Evolutionary conservation across 768 basidiomycete genomes (phyloP).

Genomic region (Panellus pusillus): DNA sequence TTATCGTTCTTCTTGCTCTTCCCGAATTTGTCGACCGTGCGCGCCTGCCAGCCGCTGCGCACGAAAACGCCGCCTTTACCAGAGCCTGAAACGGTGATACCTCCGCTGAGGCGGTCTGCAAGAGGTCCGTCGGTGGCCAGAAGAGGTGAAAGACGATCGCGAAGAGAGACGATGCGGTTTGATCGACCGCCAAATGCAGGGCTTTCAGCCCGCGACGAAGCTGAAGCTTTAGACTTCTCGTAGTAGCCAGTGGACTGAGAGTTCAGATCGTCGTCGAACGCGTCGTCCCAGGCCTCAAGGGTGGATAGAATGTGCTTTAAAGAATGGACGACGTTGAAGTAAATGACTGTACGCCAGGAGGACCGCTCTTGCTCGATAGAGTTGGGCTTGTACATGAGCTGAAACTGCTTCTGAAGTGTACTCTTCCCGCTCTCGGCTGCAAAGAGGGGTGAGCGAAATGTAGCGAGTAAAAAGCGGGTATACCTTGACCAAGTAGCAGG

Average conservation of each 20-base stretch:
- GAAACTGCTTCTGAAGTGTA: conserved; percentile 77
- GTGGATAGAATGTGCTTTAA: conserved; percentile 67
- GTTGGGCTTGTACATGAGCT: conserved; percentile 76
- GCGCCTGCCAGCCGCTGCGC: conserved; percentile 79
- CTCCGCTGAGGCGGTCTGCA: conserved; percentile 73
- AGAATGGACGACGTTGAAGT: conserved; percentile 74
- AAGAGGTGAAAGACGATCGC: conserved; percentile 59
- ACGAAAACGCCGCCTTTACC: conserved; percentile 76
- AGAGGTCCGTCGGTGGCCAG: conserved; percentile 62
- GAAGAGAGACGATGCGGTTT: conserved; percentile 50
- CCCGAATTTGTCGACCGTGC: conserved; percentile 57
- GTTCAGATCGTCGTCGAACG: conserved; percentile 48
- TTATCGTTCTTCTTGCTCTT: conserved; percentile 34
- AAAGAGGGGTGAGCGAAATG: not conserved
- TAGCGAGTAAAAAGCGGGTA: not conserved
- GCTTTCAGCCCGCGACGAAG: conserved; percentile 29
- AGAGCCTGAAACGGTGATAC: conserved; percentile 70
- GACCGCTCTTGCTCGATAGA: conserved; percentile 67
- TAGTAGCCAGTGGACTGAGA: conserved; percentile 17
- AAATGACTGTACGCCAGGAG: conserved; percentile 74
- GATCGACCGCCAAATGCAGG: conserved; percentile 29
- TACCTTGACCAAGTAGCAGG: conserved; percentile 65
- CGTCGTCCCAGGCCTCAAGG: conserved; percentile 62
- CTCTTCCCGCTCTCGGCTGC: conserved; percentile 74
- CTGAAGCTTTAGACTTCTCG: conserved; percentile 15